Evolutionary conservation across 2,329 filamentous ascomycete genomes (phyloP).

Genomic region (Aspergillus novoparasiticus): DNA sequence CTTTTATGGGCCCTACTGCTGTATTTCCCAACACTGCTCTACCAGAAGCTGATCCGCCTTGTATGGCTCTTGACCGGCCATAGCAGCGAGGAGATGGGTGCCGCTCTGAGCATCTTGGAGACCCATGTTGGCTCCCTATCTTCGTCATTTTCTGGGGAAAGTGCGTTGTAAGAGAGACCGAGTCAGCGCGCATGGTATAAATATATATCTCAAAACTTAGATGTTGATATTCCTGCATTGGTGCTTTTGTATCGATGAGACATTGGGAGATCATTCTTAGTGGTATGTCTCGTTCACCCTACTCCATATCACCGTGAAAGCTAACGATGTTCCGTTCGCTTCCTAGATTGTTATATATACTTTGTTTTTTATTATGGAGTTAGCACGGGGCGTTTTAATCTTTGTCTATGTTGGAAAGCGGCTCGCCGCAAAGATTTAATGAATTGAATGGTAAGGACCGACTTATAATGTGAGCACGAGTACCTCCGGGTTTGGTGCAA

Average conservation of each 20-base stretch:
- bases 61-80: conserved; percentile 44
- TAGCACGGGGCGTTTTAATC: conserved; percentile 17
- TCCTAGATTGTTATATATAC: not conserved
- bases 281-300: not conserved
- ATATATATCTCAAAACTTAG: not conserved
- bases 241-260: conserved; percentile 15
- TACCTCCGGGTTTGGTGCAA: conserved; percentile 14
- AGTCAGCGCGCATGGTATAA: not conserved
- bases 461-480: conserved; percentile 24
- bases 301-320: no score
- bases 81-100: conserved; percentile 31
- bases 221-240: conserved; percentile 1
- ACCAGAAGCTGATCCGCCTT: conserved; percentile 37
- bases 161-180: conserved; percentile 8
- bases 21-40: conserved; percentile 41
- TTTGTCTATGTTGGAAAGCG: conserved; percentile 13
- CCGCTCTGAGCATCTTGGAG: conserved; percentile 32
- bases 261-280: not conserved
- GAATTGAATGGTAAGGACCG: conserved; percentile 22
- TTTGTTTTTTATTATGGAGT: conserved; percentile 10
- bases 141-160: conserved; percentile 15
- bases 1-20: conserved; percentile 40
- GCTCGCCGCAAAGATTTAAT: conserved; percentile 23
- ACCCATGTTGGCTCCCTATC: conserved; percentile 21
- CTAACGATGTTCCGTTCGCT: not conserved